Conservation (phyloP, 2,329 filamentous ascomycete genomes). For the Conoideocrella luteorostrata region DNA sequence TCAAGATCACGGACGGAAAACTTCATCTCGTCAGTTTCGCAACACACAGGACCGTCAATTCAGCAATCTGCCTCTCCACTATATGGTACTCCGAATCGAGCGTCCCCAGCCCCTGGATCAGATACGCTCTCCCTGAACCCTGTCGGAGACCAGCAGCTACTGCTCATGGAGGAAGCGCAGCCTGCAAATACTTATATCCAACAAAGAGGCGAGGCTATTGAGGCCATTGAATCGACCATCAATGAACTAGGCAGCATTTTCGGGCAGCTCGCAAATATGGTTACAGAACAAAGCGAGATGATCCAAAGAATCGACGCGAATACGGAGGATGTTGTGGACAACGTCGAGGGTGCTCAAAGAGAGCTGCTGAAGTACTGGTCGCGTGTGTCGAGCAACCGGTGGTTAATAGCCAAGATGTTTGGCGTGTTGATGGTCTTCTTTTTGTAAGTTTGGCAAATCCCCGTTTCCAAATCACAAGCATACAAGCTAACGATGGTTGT, state of each 20-base stretch:
- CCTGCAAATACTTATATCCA: conserved; percentile 84
- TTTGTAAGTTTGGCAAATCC: conserved; percentile 39
- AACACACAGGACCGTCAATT: conserved; percentile 62
- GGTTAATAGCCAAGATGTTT: conserved; percentile 78
- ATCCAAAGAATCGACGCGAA: conserved; percentile 96
- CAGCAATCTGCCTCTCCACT: conserved; percentile 77
- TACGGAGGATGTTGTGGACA: conserved; percentile 95
- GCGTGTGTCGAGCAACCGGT: conserved; percentile 87
- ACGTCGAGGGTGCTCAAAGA: conserved; percentile 92
- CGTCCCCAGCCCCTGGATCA: conserved; percentile 58
- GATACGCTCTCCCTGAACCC: conserved; percentile 83
- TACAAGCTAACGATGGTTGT: background rate
- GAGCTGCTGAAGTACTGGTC: conserved; percentile 97
- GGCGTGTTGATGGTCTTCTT: conserved; percentile 92
- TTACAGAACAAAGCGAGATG: conserved; percentile 95
- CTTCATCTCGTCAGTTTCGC: conserved; percentile 85
- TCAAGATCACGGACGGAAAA: conserved; percentile 89
- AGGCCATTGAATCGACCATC: conserved; percentile 94
- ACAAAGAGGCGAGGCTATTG: conserved; percentile 89
- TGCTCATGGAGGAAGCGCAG: conserved; percentile 88
- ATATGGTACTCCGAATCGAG: conserved; percentile 70
- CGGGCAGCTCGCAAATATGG: conserved; percentile 91
- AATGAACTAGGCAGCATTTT: conserved; percentile 86
- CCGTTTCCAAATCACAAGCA: background rate
- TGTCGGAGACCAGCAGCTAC: conserved; percentile 72